Evolutionary conservation across 768 basidiomycete species (phyloP), one percentile per base, ranked within the genome.

Genomic region (Leccinum sublutescens): DNA sequence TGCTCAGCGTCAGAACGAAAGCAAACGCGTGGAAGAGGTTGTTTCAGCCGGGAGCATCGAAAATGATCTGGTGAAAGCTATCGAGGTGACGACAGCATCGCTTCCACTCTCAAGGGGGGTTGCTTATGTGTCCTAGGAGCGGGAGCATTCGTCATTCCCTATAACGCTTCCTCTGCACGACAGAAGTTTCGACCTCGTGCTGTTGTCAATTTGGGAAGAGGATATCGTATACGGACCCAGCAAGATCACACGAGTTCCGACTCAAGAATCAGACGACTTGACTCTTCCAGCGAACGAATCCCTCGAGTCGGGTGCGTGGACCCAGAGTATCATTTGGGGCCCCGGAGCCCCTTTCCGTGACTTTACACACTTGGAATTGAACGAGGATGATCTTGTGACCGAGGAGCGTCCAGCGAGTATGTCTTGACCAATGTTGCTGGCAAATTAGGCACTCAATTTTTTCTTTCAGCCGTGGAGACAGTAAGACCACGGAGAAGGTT

Each of bases 171-270:
- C 89, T 17, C 71, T 93, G 40, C 83, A 91, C 57, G 90, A 94
- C 64, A 85, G 92, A 58, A 87, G 85, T 14, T 89, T 93, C 66
- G 92, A 94, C 72, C 82, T 93, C 14, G 88, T 95, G 1, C 78
- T 91, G 14, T 79, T 95, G 15, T 89, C 91, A 33, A 93, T 92
- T 63, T 95, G 93, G 93, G 93, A 95, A 73, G 90, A 94, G 60
- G 86, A 91, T 60, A 91, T 94, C 56, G 77, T 91, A 11, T 92
- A 84, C 60, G 84, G 82, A 48, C 80, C 87, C 4, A 77, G 82
- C 43, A 69, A 71, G 25, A 68, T 66, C 14, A 60, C 68, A 40
- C 64, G 72, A 12, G 64, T 65, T 23, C 64, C 69, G 7, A 57
- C 68, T 23, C 60, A 69, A 58, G 68, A 68, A 38, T 79, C 82